Base-by-base conservation (phyloP, 176 grass and related monocot species). In the Rhipidocladum racemiflorum region DNA sequence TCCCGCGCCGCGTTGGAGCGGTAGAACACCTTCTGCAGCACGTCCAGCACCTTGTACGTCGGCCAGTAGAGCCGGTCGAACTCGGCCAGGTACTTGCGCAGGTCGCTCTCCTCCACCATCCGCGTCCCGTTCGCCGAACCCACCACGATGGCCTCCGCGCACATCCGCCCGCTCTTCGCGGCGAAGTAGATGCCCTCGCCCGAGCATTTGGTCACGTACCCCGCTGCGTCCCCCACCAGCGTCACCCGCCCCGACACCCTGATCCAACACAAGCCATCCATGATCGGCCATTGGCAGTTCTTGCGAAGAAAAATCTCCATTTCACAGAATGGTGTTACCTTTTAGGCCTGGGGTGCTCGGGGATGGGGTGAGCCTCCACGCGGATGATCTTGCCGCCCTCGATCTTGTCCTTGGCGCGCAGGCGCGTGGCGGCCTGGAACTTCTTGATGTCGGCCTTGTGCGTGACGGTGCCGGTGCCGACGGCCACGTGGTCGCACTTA, bases 1-100 rank as follows among this genome's bases (percentile, higher is more conserved):
- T 98, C 96, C 13, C 92, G 73, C 2, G 96, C 96, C 0, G 96
- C 74, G 80, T 95, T 98, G 66, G 92, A 95, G 56, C 96, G 90
- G 85, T 98, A 98, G 93, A 98, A 98, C 72, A 98, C 88, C 92
- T 98, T 98, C 84, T 98, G 96, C 86, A 98, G 83, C 81, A 98
- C 87, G 83, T 98, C 96, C 2, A 98, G 92, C 84, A 98, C 96
- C 87, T 98, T 98, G 92, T 95, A 98, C 4, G 96, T 98, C 2
- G 96, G 96, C 96, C 96, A 98, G 88, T 98, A 98, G 61, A 90
- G 72, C 11, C 94, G 83, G 70, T 95, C 92, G 89, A 98, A 98
- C 77, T 95, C 91, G 29, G 90, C 87, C 40, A 98, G 89, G 86
- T 98, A 98, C 82, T 93, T 95, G 68, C 96, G 87, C 75, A 99